These are phyloP conservation scores for Oropetium thomaeum DNA, from an alignment of 176 grass and related monocot genomes.

Conservation along the genomic window DNA sequence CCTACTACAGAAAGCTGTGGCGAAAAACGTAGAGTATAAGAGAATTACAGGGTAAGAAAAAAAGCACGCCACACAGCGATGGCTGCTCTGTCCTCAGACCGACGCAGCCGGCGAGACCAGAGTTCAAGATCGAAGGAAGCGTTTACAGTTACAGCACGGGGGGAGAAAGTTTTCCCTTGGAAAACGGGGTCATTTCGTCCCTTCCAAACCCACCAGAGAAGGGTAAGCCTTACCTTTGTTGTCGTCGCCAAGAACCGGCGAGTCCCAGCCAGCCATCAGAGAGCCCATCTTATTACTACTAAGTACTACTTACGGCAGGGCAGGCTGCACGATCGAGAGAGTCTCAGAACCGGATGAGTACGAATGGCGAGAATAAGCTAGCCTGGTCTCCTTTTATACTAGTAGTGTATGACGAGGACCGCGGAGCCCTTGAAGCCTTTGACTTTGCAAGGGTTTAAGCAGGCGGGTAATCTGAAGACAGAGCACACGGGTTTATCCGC, in stretches of 20 bases:
- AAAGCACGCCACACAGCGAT: too few species aligned
- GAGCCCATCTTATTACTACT: slow-evolving; percentile 56
- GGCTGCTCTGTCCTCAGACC: too few species aligned
- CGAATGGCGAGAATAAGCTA: neutral
- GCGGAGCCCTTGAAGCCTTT: neutral
- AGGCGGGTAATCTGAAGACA: neutral
- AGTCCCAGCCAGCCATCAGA: slow-evolving; percentile 89
- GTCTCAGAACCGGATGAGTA: neutral
- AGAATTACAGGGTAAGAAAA: too few species aligned
- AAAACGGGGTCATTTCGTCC: too few species aligned
- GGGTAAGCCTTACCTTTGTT: slow-evolving; percentile 24
- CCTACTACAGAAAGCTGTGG: too few species aligned
- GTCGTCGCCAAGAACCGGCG: slow-evolving; percentile 36
- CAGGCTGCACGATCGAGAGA: neutral
- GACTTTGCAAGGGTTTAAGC: slow-evolving; percentile 8
- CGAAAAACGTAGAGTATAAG: too few species aligned
- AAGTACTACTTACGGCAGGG: neutral
- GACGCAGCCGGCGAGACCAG: too few species aligned
- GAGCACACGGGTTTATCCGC: neutral
- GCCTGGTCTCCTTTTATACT: slow-evolving; percentile 1
- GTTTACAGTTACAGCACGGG: too few species aligned
- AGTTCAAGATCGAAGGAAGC: too few species aligned
- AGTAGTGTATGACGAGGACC: neutral
- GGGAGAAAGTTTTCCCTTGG: too few species aligned
- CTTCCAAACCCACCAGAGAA: too few species aligned